phyloP scores from a whole-genome alignment of 2,329 filamentous ascomycete species.

The Trichoderma brevicompactum region DNA sequence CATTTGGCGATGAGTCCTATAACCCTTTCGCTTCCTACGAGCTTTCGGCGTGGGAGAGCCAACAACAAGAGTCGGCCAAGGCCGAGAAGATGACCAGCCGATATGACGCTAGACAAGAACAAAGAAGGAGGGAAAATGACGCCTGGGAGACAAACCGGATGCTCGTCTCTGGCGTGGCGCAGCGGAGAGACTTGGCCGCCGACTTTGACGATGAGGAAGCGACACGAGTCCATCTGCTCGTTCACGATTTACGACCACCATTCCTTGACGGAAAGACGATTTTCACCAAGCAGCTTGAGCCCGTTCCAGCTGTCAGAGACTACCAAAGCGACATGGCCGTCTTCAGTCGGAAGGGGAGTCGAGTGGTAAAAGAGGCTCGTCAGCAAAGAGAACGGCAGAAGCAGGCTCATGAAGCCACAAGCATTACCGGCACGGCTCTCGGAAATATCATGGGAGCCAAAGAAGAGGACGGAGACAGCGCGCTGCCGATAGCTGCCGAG shows the following conservation, averaged over 20 bases:
- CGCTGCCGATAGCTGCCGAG: constrained; percentile 74
- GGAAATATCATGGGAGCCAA: constrained; percentile 96
- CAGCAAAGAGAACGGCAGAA: constrained; percentile 92
- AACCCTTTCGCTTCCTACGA: constrained; percentile 85
- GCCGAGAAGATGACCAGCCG: constrained; percentile 79
- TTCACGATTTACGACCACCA: constrained; percentile 91
- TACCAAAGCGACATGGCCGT: constrained; percentile 98
- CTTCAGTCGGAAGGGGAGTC: constrained; percentile 93
- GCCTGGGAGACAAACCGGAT: constrained; percentile 99
- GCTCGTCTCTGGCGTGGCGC: constrained; percentile 94
- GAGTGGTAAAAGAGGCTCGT: constrained; percentile 85
- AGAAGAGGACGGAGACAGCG: constrained; percentile 90
- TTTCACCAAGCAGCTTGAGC: constrained; percentile 96
- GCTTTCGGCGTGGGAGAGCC: constrained; percentile 72
- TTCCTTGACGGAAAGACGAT: constrained; percentile 94
- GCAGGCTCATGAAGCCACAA: constrained; percentile 94
- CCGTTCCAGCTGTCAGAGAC: constrained; percentile 89
- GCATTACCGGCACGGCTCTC: constrained; percentile 84
- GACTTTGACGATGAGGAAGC: constrained; percentile 93
- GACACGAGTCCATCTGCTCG: constrained; percentile 84
- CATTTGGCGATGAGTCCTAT: constrained; percentile 88
- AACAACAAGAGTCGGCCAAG: constrained; percentile 77
- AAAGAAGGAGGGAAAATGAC: constrained; percentile 92
- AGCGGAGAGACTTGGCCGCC: constrained; percentile 77
- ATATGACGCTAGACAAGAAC: constrained; percentile 70